phyloP scores from a whole-genome alignment of 371 early-diverging fungal genomes.

The Mortierella sp. region DNA sequence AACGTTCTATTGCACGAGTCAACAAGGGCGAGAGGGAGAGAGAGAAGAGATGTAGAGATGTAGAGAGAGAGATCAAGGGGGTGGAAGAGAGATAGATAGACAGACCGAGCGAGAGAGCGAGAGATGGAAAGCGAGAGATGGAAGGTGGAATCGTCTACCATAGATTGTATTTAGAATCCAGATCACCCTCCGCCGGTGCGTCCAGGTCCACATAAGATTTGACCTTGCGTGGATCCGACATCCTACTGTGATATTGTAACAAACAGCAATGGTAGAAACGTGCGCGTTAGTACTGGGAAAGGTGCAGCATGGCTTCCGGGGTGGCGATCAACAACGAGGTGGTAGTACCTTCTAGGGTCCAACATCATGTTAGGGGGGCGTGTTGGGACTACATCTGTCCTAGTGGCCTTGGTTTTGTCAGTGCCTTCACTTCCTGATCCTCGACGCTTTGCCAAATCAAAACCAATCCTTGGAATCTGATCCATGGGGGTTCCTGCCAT shows the following conservation, averaged over 20 bases:
- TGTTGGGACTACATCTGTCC: constrained; percentile 19
- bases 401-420: constrained; percentile 25
- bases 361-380: constrained; percentile 39
- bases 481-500: constrained; percentile 70
- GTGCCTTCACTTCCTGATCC: constrained; percentile 26
- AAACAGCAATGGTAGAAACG: neutral
- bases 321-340: too few species aligned
- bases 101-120: neutral
- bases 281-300: too few species aligned
- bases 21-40: neutral
- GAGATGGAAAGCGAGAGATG: neutral
- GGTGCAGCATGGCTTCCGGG: too few species aligned
- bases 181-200: constrained; percentile 87
- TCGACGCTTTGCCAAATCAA: constrained; percentile 57
- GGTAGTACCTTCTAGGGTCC: constrained; percentile 52
- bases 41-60: too few species aligned
- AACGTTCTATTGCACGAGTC: too few species aligned
- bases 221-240: constrained; percentile 76
- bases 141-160: constrained; percentile 21
- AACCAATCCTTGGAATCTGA: constrained; percentile 76
- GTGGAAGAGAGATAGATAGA: too few species aligned
- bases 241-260: constrained; percentile 15
- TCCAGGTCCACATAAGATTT: constrained; percentile 91
- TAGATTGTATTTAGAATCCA: constrained; percentile 65
- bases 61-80: too few species aligned